Base-by-base conservation (phyloP, 2,329 filamentous ascomycete species). In the Pseudophaeomoniella oleicola region DNA sequence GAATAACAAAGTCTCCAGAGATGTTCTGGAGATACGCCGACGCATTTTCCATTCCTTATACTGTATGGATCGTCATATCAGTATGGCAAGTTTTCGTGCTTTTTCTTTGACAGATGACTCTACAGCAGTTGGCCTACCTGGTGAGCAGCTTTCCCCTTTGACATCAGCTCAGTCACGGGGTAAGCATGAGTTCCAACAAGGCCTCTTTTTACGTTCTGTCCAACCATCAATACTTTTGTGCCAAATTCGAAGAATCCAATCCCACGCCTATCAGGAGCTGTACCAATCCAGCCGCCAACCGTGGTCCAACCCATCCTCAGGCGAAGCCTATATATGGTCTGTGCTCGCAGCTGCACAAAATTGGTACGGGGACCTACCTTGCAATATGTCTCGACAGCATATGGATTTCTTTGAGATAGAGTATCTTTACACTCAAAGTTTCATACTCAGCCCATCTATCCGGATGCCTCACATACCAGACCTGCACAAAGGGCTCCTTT, bases 61-160 rank as follows among this genome's bases (percentile, higher is more conserved):
- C 55, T 33, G 69, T 47, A 32, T 27, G 17, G 37, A 32, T 44
- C 86, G 85, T 50, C 78, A 83, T 9, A 87, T 92, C 32, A 93
- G 86, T 47, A 81, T 94, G 64, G 82, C 88, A 3, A 77, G 92
- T 46, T 82, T 82, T 9, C 71, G 85, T 19, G 79, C 86, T 0
- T 94, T 94, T 55, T 94, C 88, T 0, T 94, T 96, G 52, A 88
- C 85, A 0, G 88, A 96, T 52, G 84, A 88, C 38, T 81, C 87
- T 4, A 72, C 82, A 16, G 79, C 83, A 45, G 87, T 96, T 18
- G 73, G 72, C n/a, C 72, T 86, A 42, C 85, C 86, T 2, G 49
- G 49, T 18, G 42, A 34, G 36, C 39, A 51, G 30, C 17, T 42
- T 18, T 46, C 36, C 32, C 45, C 51, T 30, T 18, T 43, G 43